phyloP scores from a whole-genome alignment of 1,284 basidiomycete genomes.

The Mrakiaceae sp. region DNA sequence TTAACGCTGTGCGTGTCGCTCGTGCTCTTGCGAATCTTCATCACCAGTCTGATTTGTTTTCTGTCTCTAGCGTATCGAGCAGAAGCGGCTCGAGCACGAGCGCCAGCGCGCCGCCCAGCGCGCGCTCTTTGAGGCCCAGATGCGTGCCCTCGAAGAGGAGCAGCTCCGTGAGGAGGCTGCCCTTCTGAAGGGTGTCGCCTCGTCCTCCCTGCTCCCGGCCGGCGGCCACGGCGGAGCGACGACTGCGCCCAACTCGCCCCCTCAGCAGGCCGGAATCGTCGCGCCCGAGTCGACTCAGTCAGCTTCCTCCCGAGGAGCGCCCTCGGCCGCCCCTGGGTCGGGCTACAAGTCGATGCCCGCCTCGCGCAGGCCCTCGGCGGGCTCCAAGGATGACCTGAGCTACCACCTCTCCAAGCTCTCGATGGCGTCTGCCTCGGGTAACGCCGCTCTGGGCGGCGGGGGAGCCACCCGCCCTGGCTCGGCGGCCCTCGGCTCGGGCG shows the following conservation, averaged over 20 bases:
- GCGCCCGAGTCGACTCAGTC: background rate
- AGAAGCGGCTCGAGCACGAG: constrained; percentile 83
- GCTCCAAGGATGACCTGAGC: constrained; percentile 14
- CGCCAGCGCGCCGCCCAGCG: constrained; percentile 70
- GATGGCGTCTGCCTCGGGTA: constrained; percentile 3
- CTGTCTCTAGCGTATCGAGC: constrained; percentile 58
- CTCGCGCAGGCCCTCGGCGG: constrained; percentile 46
- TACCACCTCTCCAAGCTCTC: constrained; percentile 15
- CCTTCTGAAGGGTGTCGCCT: constrained; percentile 42
- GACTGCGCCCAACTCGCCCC: constrained; percentile 1
- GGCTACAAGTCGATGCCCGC: constrained; percentile 80
- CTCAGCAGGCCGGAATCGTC: background rate
- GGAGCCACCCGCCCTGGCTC: background rate
- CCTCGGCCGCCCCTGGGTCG: constrained; percentile 19
- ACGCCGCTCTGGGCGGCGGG: background rate
- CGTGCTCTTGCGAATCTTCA: constrained; percentile 6
- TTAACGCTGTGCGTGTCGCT: constrained; percentile 53
- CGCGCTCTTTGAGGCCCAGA: constrained; percentile 84
- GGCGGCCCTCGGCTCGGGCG: background rate
- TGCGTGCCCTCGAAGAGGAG: constrained; percentile 79
- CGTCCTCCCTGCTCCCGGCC: background rate
- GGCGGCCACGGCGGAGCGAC: background rate
- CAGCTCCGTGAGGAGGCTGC: constrained; percentile 61
- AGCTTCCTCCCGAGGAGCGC: background rate
- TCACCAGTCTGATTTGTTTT: constrained; percentile 6